phyloP scores from a whole-genome alignment of 1,284 basidiomycete genomes.

The Xanthoconium separans region DNA sequence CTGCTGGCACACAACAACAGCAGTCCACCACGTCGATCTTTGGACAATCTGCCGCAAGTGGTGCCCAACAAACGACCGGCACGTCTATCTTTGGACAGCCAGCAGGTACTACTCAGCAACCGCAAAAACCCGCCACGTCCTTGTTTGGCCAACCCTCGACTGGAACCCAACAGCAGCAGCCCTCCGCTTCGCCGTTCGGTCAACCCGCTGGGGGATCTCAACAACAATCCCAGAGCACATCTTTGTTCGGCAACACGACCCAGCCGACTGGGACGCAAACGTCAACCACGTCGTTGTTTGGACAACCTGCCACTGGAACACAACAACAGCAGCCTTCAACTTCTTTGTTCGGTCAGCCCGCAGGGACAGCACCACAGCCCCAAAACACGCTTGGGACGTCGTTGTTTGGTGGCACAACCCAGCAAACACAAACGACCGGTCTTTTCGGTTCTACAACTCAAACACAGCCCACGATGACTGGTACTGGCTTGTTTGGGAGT shows the following conservation, averaged over 20 bases:
- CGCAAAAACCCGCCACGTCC: conserved; percentile 22
- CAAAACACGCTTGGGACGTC: conserved; percentile 35
- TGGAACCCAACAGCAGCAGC: conserved; percentile 25
- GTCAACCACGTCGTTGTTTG: conserved; percentile 36
- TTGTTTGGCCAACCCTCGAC: conserved; percentile 37
- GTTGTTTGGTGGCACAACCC: conserved; percentile 20
- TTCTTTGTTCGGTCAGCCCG: conserved; percentile 23
- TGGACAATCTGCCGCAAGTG: conserved; percentile 28
- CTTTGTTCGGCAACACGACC: conserved; percentile 23
- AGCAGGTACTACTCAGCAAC: conserved; percentile 27
- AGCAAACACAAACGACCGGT: conserved; percentile 21
- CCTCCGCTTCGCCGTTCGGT: conserved; percentile 22
- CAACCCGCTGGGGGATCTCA: conserved; percentile 26
- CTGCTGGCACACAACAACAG: conserved; percentile 19
- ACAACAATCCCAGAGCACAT: conserved; percentile 32
- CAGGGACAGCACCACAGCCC: conserved; percentile 26
- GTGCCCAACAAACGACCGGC: conserved; percentile 22
- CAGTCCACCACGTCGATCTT: conserved; percentile 35
- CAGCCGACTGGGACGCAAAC: conserved; percentile 16
- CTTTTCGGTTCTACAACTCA: conserved; percentile 27
- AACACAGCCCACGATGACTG: conserved; percentile 26
- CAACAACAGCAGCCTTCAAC: conserved; percentile 28
- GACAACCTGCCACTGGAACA: conserved; percentile 28
- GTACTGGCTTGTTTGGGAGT: conserved; percentile 29
- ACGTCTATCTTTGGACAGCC: conserved; percentile 28